A percentile compares a stretch with the other conserved stretches of the same genome.
phyloP scores from a whole-genome alignment of 2,329 filamentous ascomycete species.

The Aspergillus aculeatus region DNA sequence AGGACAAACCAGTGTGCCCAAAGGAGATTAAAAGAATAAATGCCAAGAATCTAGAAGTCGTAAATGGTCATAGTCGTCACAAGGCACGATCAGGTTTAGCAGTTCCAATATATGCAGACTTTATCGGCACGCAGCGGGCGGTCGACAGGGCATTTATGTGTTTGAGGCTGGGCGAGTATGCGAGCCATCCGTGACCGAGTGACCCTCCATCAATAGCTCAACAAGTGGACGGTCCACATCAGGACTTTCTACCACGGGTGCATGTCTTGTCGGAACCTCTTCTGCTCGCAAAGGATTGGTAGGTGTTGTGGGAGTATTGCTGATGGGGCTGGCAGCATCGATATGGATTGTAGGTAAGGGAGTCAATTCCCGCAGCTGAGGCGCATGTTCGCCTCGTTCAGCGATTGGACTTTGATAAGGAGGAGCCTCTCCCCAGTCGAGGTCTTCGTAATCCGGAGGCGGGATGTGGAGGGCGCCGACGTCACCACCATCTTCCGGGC shows the following conservation, averaged over 20 bases:
- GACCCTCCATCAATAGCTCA: not conserved
- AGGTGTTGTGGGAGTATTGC: slow-evolving; percentile 26
- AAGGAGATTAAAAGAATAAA: slow-evolving; percentile 7
- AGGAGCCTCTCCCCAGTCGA: slow-evolving; percentile 46
- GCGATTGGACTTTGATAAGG: slow-evolving; percentile 35
- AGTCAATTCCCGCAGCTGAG: slow-evolving; percentile 19
- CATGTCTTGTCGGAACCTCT: not conserved
- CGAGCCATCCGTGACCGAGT: not conserved
- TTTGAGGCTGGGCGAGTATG: not conserved
- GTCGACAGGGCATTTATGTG: not conserved
- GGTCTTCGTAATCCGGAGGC: slow-evolving; percentile 44
- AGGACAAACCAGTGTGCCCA: slow-evolving; percentile 1
- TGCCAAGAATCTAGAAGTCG: slow-evolving; percentile 12
- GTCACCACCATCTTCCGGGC: slow-evolving; percentile 35
- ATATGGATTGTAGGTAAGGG: slow-evolving; percentile 35
- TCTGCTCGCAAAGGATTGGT: slow-evolving; percentile 16
- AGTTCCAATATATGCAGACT: not conserved
- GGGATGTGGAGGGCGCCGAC: slow-evolving; percentile 38
- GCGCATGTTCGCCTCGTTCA: slow-evolving; percentile 17
- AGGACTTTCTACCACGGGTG: not conserved
- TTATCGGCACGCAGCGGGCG: not conserved
- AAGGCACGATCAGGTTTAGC: not conserved
- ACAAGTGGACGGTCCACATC: not conserved
- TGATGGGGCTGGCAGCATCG: slow-evolving; percentile 29
- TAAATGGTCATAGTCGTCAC: slow-evolving; percentile 14